Evolutionary conservation across 1,284 basidiomycete species (phyloP), one percentile per base, ranked within the genome.

Genomic region (Coriolopsis trogii): DNA sequence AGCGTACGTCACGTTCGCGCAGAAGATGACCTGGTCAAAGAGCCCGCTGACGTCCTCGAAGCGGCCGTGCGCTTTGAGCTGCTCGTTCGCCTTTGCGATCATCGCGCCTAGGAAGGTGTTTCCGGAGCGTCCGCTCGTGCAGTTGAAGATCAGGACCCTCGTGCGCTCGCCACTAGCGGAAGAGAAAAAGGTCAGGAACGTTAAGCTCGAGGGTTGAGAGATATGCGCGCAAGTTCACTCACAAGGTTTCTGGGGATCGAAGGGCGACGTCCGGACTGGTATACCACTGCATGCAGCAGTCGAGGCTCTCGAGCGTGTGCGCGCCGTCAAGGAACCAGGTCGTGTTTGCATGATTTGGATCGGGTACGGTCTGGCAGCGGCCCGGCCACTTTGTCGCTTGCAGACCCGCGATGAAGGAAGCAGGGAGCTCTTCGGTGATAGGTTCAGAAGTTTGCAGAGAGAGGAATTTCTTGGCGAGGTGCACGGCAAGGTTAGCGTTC

Each of bases 311-410:
- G 12, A 83, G 73, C 0, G 97, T 99, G 69, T 99, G 97, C 12
- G 96, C 95, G 1, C 97, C 97, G 68, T 99, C 97, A 21, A 99
- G 75, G 68, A 88, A 93, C 94, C 95, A 99, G 1, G 83, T 91
- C 9, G 82, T 75, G 4, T 67, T 64, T 2, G 67, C 34, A 45
- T 75, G 64, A 16, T 58, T 66, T 1, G 85, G 84, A 59, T 93
- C 89, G 3, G 61, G 54, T 6, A 97, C 84, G 1, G 80, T 82
- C 71, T 99, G 97, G 69, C 97, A 99, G 36, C 97, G 83, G n/a
- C 97, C 97, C 2, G 97, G 96, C 96, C 96, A 99, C 53, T 78
- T 82, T 0, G 95, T 82, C 13, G 79, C 73, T 56, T 82, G 71
- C 16, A 99, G 73, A 2, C 87, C 94, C 23, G 74, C 63, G 24